These are phyloP conservation scores for Davidsoniella neocaledoniae DNA, from an alignment of 2,329 filamentous ascomycete genomes.

Conservation along the genomic window DNA sequence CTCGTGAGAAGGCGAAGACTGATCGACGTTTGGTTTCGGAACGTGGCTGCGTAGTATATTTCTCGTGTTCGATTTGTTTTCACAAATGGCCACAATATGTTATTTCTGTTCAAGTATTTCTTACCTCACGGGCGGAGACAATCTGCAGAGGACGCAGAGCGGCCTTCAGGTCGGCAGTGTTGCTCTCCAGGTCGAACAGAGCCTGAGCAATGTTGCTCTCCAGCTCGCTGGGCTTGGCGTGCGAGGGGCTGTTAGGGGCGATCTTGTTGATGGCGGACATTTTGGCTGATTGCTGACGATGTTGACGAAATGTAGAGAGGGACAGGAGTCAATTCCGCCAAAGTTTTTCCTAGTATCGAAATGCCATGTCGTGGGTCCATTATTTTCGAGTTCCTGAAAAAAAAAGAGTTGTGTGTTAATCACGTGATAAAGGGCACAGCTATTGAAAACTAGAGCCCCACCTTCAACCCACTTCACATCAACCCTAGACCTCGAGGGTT, in stretches of 20 bases:
- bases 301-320: conserved; percentile 3
- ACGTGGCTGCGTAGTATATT: conserved; percentile 7
- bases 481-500: no score
- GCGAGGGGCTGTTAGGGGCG: conserved; percentile 88
- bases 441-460: background rate
- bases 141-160: conserved; percentile 96
- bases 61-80: background rate
- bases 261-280: conserved; percentile 93
- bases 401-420: background rate
- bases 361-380: conserved; percentile 4
- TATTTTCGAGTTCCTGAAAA: background rate
- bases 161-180: conserved; percentile 94
- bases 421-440: conserved; percentile 2
- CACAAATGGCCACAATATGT: background rate
- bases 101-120: conserved; percentile 24
- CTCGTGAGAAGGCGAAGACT: conserved; percentile 9
- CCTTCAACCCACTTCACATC: no score
- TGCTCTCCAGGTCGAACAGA: conserved; percentile 97
- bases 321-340: background rate
- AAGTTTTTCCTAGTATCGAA: background rate
- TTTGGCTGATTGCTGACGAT: conserved; percentile 29
- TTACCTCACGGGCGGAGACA: conserved; percentile 98
- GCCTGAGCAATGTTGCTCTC: conserved; percentile 94
- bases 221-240: conserved; percentile 90
- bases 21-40: conserved; percentile 12